Percentiles rank a stretch among this genome's conserved stretches.
Conservation (phyloP, 2,329 filamentous ascomycete species). For the Blastomyces parvus region DNA sequence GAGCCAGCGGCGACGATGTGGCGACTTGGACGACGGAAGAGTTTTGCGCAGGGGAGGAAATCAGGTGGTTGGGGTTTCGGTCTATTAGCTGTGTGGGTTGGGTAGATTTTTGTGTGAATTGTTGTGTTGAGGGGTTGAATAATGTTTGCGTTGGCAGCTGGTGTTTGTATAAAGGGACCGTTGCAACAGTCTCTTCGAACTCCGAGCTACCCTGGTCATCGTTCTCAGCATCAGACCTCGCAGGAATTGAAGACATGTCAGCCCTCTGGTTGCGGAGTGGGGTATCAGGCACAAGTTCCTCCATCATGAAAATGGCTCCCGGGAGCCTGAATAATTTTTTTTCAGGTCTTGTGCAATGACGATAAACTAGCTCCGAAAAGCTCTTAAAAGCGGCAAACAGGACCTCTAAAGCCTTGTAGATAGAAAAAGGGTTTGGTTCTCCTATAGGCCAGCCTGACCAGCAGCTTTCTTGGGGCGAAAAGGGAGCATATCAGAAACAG, state of each 20-base stretch:
- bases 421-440: neutral
- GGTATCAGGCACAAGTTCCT: constrained; percentile 34
- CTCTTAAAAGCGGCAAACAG: neutral
- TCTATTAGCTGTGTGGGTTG: constrained; percentile 54
- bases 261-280: constrained; percentile 30
- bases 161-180: constrained; percentile 33
- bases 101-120: constrained; percentile 42
- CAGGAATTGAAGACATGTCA: constrained; percentile 18
- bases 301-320: constrained; percentile 23
- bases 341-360: neutral
- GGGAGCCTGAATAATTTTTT: neutral
- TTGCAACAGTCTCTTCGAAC: constrained; percentile 42
- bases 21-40: constrained; percentile 62
- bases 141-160: constrained; percentile 24
- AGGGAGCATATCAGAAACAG: neutral
- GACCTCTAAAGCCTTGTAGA: neutral
- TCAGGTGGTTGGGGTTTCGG: constrained; percentile 25
- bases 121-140: constrained; percentile 41
- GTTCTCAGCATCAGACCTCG: constrained; percentile 14
- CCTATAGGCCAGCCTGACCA: neutral
- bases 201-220: constrained; percentile 24
- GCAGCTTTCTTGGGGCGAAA: neutral
- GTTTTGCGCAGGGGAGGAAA: constrained; percentile 23
- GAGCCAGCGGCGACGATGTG: constrained; percentile 70
- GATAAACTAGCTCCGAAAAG: neutral